Evolutionary conservation across 2,329 filamentous ascomycete genomes (phyloP).

Genomic region (Cryphonectria radicalis): DNA sequence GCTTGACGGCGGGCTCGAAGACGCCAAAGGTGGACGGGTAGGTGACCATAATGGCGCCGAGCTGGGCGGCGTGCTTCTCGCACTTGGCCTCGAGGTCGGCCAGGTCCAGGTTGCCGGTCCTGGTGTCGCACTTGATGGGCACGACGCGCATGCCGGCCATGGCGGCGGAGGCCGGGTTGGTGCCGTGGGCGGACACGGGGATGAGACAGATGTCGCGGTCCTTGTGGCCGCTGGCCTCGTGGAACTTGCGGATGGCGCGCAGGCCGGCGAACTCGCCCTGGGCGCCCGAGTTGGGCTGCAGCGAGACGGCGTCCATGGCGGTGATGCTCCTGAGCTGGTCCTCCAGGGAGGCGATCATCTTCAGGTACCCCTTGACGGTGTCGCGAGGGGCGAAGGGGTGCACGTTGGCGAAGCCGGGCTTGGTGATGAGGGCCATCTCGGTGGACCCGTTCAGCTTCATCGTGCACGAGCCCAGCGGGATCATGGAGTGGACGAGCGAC

Average conservation of each 20-base stretch:
- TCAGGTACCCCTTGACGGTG: conserved; percentile 69
- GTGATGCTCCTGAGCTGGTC: conserved; percentile 80
- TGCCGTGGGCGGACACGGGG: conserved; percentile 92
- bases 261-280: conserved; percentile 95
- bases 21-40: conserved; percentile 96
- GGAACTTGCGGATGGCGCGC: conserved; percentile 84
- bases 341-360: conserved; percentile 74
- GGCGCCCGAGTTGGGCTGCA: conserved; percentile 94
- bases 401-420: conserved; percentile 74
- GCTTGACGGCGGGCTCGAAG: conserved; percentile 87
- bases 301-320: conserved; percentile 84
- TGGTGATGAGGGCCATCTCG: conserved; percentile 87
- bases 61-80: conserved; percentile 80
- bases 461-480: conserved; percentile 92
- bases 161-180: conserved; percentile 91
- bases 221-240: conserved; percentile 68
- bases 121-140: conserved; percentile 84
- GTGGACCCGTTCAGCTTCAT: conserved; percentile 97
- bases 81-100: conserved; percentile 86
- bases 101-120: conserved; percentile 88
- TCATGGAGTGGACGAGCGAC: conserved; percentile 96
- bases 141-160: conserved; percentile 97
- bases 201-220: conserved; percentile 92
- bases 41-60: conserved; percentile 95
- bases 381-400: conserved; percentile 77